Conservation (phyloP, 352 stramenopile genomes). For the Thalassiosira ordinaria region DNA sequence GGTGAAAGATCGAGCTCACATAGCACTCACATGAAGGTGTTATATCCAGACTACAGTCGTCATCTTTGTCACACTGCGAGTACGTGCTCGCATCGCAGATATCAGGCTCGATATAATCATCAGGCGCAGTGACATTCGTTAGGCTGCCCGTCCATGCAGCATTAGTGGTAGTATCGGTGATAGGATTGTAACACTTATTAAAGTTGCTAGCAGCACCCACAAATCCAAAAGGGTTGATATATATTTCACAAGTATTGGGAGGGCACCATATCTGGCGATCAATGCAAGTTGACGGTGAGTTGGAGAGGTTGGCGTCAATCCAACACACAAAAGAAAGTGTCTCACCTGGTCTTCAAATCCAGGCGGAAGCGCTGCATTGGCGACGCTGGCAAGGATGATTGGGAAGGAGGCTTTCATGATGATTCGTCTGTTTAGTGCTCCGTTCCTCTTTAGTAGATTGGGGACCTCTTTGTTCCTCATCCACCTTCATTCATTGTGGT, state of each 20-base stretch:
- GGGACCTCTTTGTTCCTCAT: too few relatives aligned
- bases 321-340: not conserved
- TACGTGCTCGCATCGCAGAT: not conserved
- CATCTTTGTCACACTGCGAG: not conserved
- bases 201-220: slow-evolving; percentile 1
- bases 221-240: slow-evolving; percentile 10
- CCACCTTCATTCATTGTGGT: too few relatives aligned
- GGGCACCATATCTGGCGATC: slow-evolving; percentile 10
- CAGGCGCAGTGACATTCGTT: slow-evolving; percentile 11
- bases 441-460: too few relatives aligned
- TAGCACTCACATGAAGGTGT: not conserved
- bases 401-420: not conserved
- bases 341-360: slow-evolving; percentile 20
- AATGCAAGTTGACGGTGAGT: not conserved
- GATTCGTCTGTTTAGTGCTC: too few relatives aligned
- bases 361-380: slow-evolving; percentile 5
- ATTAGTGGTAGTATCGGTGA: slow-evolving; percentile 2
- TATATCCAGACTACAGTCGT: not conserved
- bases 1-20: not conserved
- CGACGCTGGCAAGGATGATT: not conserved
- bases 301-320: not conserved
- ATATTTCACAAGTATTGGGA: slow-evolving; percentile 11
- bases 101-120: slow-evolving; percentile 11
- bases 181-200: slow-evolving; percentile 14
- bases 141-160: slow-evolving; percentile 21